Base-by-base conservation (phyloP, 2,329 filamentous ascomycete genomes). In the Aureobasidium pullulans region DNA sequence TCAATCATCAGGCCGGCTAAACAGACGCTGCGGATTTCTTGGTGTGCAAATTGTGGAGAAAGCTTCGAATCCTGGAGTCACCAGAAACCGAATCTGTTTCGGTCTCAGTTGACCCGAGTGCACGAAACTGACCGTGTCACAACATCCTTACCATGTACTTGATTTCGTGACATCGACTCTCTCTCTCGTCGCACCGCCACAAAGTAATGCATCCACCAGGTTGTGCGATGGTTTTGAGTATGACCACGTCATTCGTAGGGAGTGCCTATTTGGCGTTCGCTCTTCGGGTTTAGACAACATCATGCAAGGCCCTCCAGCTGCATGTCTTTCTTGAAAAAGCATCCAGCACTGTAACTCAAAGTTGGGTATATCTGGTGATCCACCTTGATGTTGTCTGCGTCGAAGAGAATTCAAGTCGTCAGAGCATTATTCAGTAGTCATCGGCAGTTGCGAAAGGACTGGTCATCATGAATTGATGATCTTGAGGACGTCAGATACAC, bases 381-480 rank as follows among this genome's bases (percentile, higher is more conserved):
- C 37, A n/a, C 6, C 16, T 49, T 15, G 36, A 34, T 42, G 28
- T 10, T 6, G 13, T 48, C 13, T 34, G 16, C 23, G 11, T 19
- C 10, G 8, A 40, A 39, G 23, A 15, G n/a, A 36, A 34, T 13
- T 16, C 10, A n/a, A 23, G 15, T 43, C 32, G 29, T 59, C 39
- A 59, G 47, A 46, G 31, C 29, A 31, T 52, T 39, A 57, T 52
- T 59, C 48, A 60, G 31, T 46, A 60, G 23, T 60, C 47, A 31
- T 42, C 32, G 19, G 53, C 63, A 56, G 64, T 64, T 28, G 54
- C 43, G 46, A 63, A 67, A 11, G 66, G 65, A 32, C 53, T 61
- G 13, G 64, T 67, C 66, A 66, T 67, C 64, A 66, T 63, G 40
- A 66, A 67, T 50, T 66, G 65, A 47, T 61, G 52, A 65, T 67